phyloP scores from a whole-genome alignment of 257 asterid genomes.

The Nicotiana paniculata region DNA sequence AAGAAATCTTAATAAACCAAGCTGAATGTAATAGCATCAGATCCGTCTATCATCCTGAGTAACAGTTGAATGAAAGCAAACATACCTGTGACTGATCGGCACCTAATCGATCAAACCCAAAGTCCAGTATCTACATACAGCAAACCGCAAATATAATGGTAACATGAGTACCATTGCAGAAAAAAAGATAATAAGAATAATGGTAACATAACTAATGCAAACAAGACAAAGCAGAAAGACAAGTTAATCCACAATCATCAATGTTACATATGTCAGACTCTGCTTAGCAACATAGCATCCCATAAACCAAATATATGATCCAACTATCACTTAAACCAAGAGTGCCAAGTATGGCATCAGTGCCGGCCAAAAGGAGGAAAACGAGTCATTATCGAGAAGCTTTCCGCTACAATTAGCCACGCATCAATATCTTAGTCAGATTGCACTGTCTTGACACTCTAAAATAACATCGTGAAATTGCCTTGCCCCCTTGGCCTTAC shows the following conservation, averaged over 20 bases:
- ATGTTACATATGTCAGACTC: neutral
- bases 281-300: neutral
- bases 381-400: neutral
- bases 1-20: neutral
- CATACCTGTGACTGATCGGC: slow-evolving; percentile 91
- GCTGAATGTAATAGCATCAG: neutral
- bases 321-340: neutral
- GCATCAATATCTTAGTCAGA: neutral
- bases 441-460: neutral
- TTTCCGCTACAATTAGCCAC: neutral
- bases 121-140: slow-evolving; percentile 77
- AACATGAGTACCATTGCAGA: slow-evolving; percentile 12
- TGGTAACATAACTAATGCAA: neutral
- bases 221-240: neutral
- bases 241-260: neutral
- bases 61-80: neutral
- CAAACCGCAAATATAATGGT: slow-evolving; percentile 26
- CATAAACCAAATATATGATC: neutral
- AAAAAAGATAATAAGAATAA: neutral
- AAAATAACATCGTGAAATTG: neutral
- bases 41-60: neutral
- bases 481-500: slow-evolving; percentile 1
- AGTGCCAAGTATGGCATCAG: neutral
- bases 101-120: slow-evolving; percentile 93
- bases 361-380: neutral